Conservation (phyloP, 805 yeast species). For the Metschnikowia koreensis region DNA sequence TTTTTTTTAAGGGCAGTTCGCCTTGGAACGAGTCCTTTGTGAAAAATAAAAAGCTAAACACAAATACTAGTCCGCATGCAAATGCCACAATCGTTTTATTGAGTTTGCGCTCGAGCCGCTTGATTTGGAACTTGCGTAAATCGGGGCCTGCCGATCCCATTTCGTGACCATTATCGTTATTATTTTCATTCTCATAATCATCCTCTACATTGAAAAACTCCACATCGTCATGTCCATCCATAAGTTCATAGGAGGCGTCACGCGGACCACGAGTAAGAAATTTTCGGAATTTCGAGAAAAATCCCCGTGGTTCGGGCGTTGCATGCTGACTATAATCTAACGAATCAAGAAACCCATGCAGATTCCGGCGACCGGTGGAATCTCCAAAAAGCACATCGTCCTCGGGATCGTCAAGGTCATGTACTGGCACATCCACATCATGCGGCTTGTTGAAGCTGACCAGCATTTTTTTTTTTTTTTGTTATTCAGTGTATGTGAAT, state of each 20-base stretch:
- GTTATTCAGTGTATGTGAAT: not conserved
- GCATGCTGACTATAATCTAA: not conserved
- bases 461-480: not conserved
- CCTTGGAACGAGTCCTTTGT: not conserved
- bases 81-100: slow-evolving; percentile 16
- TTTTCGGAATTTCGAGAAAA: not conserved
- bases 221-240: slow-evolving; percentile 3
- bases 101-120: slow-evolving; percentile 24
- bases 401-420: slow-evolving; percentile 49
- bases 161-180: too few relatives aligned
- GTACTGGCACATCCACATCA: slow-evolving; percentile 53
- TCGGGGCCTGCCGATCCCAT: not conserved
- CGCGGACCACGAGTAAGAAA: not conserved
- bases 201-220: slow-evolving; percentile 6
- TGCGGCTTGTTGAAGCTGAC: slow-evolving; percentile 22
- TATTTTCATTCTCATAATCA: not conserved
- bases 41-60: slow-evolving; percentile 10
- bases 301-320: not conserved
- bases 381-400: slow-evolving; percentile 32
- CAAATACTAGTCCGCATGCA: slow-evolving; percentile 14
- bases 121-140: slow-evolving; percentile 25
- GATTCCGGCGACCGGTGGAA: slow-evolving; percentile 3
- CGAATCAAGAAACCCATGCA: slow-evolving; percentile 17
- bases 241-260: slow-evolving; percentile 5
- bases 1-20: slow-evolving; percentile 11